Percentiles rank a stretch among this genome's conserved stretches.
phyloP scores from a whole-genome alignment of 495 filamentous ascomycete species.

The Chlorociboria aeruginascens region DNA sequence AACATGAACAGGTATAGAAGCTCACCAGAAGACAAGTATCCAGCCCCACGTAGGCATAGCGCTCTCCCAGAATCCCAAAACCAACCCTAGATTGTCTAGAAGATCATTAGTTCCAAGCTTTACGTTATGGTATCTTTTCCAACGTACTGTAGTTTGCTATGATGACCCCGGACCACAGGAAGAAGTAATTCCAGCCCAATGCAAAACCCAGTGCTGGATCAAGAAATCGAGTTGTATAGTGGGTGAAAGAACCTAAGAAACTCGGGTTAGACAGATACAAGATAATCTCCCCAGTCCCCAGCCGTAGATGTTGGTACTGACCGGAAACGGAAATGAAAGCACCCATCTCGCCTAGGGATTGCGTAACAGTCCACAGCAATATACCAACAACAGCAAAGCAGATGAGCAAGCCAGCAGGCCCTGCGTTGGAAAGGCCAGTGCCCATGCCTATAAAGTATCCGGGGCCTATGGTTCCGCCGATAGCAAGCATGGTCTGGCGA shows the following conservation, averaged over 20 bases:
- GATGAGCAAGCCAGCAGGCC: conserved; percentile 55
- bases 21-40: no score
- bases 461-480: no score
- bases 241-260: conserved; percentile 59
- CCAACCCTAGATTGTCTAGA: conserved; percentile 53
- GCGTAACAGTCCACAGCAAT: conserved; percentile 51
- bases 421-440: conserved; percentile 44
- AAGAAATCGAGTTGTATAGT: conserved; percentile 57
- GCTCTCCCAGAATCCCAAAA: conserved; percentile 77
- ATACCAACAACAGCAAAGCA: conserved; percentile 55
- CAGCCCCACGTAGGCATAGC: no score
- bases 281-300: no score
- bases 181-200: conserved; percentile 56
- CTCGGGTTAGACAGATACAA: no score
- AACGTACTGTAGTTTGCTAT: no score
- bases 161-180: no score
- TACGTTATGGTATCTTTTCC: no score
- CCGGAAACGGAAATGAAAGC: conserved; percentile 65
- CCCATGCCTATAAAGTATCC: conserved; percentile 66
- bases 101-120: neutral
- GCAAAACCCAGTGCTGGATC: conserved; percentile 65
- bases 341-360: conserved; percentile 57
- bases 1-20: no score
- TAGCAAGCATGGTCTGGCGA: no score
- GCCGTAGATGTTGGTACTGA: no score